These are phyloP conservation scores for Trichoderma harzianum DNA, from an alignment of 2,329 filamentous ascomycete species.

Conservation along the genomic window DNA sequence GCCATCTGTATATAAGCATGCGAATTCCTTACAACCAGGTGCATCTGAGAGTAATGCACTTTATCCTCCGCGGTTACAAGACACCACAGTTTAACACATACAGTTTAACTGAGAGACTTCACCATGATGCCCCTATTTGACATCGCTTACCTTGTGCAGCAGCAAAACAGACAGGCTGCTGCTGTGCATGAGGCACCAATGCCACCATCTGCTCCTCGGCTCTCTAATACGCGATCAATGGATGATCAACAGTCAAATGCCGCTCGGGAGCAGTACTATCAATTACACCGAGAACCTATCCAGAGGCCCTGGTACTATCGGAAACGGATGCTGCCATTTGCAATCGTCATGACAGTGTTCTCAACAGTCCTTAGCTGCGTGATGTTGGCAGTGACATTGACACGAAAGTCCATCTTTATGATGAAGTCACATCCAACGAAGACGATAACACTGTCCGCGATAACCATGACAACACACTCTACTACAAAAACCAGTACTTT, in stretches of 20 bases:
- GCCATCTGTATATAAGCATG: neutral
- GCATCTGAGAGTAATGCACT: neutral
- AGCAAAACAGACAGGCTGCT: neutral
- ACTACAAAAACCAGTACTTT: neutral
- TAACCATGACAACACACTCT: neutral
- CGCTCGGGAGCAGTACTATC: conserved; percentile 3
- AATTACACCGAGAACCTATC: neutral
- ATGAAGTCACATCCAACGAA: neutral
- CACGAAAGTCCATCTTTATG: conserved; percentile 2
- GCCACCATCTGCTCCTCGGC: neutral
- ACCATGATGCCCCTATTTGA: conserved; percentile 4
- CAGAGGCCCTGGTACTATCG: conserved; percentile 5
- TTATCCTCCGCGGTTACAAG: too few relatives aligned
- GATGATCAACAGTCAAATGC: neutral
- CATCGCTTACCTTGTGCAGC: neutral
- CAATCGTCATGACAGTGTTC: neutral
- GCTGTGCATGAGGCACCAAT: neutral
- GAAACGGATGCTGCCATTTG: conserved; percentile 6
- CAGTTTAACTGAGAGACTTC: neutral
- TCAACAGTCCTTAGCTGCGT: neutral
- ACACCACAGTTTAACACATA: neutral
- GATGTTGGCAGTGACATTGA: neutral
- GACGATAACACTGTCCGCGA: neutral
- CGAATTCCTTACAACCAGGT: neutral
- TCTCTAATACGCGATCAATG: neutral